Conservation (phyloP, 106 monocot genomes). For the Cymbidium sinense region DNA sequence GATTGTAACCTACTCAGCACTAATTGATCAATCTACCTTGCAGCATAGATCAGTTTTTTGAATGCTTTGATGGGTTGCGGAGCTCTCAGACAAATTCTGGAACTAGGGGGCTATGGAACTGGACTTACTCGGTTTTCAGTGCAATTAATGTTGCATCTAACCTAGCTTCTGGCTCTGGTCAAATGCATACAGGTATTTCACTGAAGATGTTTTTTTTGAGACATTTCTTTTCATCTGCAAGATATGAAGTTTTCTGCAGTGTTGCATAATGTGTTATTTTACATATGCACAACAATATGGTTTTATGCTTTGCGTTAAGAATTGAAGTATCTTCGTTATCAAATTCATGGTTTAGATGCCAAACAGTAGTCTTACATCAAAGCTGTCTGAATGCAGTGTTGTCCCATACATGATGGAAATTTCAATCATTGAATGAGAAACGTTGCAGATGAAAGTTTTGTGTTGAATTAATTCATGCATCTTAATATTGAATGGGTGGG, state of each 20-base stretch:
- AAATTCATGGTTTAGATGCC: background rate
- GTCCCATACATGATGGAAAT: background rate
- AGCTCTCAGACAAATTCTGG: slow-evolving; percentile 51
- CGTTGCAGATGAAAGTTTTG: background rate
- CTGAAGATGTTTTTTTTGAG: background rate
- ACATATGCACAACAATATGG: background rate
- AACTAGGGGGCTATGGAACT: slow-evolving; percentile 85
- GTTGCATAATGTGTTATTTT: background rate
- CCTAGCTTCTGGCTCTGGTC: slow-evolving; percentile 79
- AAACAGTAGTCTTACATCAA: background rate
- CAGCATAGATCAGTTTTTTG: slow-evolving; percentile 98
- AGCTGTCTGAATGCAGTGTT: background rate
- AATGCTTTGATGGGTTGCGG: slow-evolving; percentile 88
- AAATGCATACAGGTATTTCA: slow-evolving; percentile 51
- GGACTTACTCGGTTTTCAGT: slow-evolving; percentile 96
- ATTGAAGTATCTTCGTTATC: background rate
- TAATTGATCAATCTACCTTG: slow-evolving; percentile 17
- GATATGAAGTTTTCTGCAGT: background rate
- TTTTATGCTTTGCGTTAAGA: background rate
- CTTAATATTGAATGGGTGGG: background rate
- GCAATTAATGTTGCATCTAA: slow-evolving; percentile 89
- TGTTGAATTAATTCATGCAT: background rate
- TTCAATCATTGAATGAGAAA: background rate
- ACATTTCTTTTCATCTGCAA: background rate
- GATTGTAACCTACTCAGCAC: background rate